Evolutionary conservation across 768 basidiomycete species (phyloP).

Genomic region (Kwoniella dejecticola): DNA sequence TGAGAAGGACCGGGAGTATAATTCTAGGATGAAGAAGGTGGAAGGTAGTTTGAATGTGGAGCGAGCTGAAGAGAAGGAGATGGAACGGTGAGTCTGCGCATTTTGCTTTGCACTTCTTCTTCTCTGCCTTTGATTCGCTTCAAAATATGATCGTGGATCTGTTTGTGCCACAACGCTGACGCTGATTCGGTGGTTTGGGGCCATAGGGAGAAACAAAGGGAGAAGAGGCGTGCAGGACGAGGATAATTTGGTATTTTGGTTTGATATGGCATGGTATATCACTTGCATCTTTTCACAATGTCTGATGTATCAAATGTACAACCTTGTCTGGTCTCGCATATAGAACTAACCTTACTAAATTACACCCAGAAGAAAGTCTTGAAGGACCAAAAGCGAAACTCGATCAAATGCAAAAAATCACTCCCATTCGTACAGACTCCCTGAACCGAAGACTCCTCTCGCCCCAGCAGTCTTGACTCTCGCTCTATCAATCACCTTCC

Average conservation of each 20-base stretch:
- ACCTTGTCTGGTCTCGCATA: too few relatives aligned
- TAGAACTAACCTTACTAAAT: too few relatives aligned
- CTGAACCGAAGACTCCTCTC: conserved; percentile 47
- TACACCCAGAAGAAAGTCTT: too few relatives aligned
- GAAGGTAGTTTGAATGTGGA: conserved; percentile 68
- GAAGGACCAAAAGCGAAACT: too few relatives aligned
- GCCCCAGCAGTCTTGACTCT: conserved; percentile 48
- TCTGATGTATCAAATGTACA: too few relatives aligned
- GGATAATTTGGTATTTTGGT: conserved; percentile 10
- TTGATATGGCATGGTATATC: conserved; percentile 4
- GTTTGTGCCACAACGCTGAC: too few relatives aligned
- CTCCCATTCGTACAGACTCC: conserved; percentile 48
- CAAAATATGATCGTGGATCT: too few relatives aligned
- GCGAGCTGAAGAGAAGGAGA: conserved; percentile 89
- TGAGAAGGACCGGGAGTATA: conserved; percentile 81
- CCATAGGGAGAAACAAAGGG: conserved; percentile 37
- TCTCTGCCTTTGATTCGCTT: too few relatives aligned
- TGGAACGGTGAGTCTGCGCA: conserved; percentile 64
- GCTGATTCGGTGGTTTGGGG: background rate
- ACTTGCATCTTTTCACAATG: background rate
- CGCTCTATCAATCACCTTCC: conserved; percentile 39
- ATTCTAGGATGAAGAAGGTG: conserved; percentile 78
- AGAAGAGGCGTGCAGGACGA: conserved; percentile 38
- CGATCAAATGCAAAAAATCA: too few relatives aligned
- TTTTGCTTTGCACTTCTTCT: too few relatives aligned